Evolutionary conservation across 148 eudicot genomes (phyloP).

Genomic region (Linanthus parryae): DNA sequence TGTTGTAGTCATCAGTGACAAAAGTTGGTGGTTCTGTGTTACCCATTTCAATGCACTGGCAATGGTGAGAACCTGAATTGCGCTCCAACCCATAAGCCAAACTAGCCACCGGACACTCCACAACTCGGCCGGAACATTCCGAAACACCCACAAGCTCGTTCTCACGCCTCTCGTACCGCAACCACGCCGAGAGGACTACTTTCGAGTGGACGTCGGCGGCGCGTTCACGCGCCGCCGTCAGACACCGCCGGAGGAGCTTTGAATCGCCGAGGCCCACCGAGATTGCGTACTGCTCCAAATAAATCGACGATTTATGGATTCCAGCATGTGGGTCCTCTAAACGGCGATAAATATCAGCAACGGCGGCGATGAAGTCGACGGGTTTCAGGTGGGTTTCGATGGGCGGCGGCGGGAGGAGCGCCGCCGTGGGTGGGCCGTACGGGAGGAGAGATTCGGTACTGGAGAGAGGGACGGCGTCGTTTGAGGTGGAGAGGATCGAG

Average conservation of each 20-base stretch:
- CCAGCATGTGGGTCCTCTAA: conserved; percentile 9
- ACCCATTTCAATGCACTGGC: conserved; percentile 20
- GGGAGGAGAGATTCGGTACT: conserved; percentile 12
- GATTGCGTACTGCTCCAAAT: conserved; percentile 37
- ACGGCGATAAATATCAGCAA: conserved; percentile 22
- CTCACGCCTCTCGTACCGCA: conserved; percentile 44
- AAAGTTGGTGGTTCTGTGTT: too few species aligned
- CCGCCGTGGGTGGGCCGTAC: conserved; percentile 29
- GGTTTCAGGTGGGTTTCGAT: conserved; percentile 27
- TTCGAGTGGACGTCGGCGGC: conserved; percentile 41
- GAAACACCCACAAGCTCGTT: conserved; percentile 39
- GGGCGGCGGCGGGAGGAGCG: conserved; percentile 41
- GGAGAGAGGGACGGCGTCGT: conserved; percentile 9
- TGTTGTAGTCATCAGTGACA: too few species aligned
- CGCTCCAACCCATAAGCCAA: conserved; percentile 22
- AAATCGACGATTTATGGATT: conserved; percentile 13
- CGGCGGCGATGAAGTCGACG: conserved; percentile 21
- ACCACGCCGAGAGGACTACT: conserved; percentile 50
- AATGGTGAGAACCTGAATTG: conserved; percentile 23
- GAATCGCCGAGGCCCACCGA: conserved; percentile 29
- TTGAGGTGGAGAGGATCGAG: conserved; percentile 23
- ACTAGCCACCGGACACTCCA: conserved; percentile 36
- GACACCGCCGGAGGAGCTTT: conserved; percentile 37
- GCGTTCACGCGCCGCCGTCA: conserved; percentile 35
- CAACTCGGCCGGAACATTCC: conserved; percentile 28